Conservation (phyloP, 108 stramenopile genomes). For the Cyclostephanos tholiformis region DNA sequence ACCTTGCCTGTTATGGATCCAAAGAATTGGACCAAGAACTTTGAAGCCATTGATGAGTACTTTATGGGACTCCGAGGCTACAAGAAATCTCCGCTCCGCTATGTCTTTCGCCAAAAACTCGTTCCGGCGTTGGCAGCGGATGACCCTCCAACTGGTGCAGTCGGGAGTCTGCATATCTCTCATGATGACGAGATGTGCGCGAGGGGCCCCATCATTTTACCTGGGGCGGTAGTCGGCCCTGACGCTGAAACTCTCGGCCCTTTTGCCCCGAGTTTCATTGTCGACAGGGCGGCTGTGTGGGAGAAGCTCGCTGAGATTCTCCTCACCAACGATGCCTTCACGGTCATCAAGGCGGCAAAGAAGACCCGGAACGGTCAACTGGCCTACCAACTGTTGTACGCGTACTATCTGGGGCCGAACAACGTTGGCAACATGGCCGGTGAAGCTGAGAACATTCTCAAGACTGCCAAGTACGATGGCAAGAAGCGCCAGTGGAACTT, state of each 20-base stretch:
- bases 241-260: too few relatives aligned
- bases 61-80: not conserved
- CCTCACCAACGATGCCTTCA: not conserved
- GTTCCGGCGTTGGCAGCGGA: not conserved
- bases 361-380: not conserved
- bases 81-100: not conserved
- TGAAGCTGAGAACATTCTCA: constrained; percentile 4
- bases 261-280: not conserved
- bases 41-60: not conserved
- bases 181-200: constrained; percentile 6
- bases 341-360: not conserved
- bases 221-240: not conserved
- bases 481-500: not conserved
- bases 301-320: not conserved
- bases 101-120: not conserved
- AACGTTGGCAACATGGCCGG: constrained; percentile 8
- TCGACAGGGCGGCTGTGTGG: not conserved
- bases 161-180: not conserved
- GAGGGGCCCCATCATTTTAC: not conserved
- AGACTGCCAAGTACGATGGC: not conserved
- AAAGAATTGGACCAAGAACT: not conserved
- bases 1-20: not conserved
- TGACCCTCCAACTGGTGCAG: not conserved
- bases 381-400: not conserved
- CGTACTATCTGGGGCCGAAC: not conserved